Base-by-base conservation (phyloP, 805 yeast genomes). In the Naumovozyma castellii region DNA sequence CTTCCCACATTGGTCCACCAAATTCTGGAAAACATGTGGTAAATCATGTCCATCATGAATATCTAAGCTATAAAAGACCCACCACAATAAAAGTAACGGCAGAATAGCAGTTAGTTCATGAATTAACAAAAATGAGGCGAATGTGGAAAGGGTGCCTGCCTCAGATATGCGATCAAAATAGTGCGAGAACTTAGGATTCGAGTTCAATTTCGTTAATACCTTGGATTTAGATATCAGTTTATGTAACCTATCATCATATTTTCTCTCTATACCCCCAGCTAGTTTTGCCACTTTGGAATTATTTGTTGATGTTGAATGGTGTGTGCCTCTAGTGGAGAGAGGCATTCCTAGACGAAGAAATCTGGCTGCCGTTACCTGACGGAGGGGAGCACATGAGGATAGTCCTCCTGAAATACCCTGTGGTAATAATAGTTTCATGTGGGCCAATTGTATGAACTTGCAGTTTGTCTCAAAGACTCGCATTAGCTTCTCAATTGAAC, bases 61-160 rank as follows among this genome's bases (percentile, higher is more conserved):
- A 39, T 74, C 73, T 32, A 70, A 65, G 43, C 72, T 68, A 59
- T 81, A 82, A 45, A 84, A 68, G 1, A 67, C 46, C 50, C 75
- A 81, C 87, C 90, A 81, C 2, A 82, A 48, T 0, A 77, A 78
- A 31, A 81, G 63, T 36, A 84, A 64, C 1, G 94, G 94, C 20
- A 73, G 70, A 2, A 84, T 68, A 2, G 94, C 94, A 0, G 88
- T 71, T 32, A 84, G 46, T 53, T 84, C 94, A 53, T 84, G 94
- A 12, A 84, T 64, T 3, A 83, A 54, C 4, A 83, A 47, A 49
- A 84, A 84, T 2, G 87, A 67, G 0, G 81, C 68, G 10, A 80
- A 65, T 1, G 62, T 56, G 4, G 60, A 45, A 4, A 51, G 45
- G 2, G 64, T 48, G 16, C 61, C 62, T 2, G 64, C 51, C 27